These are phyloP conservation scores for Curvularia sp. DNA, from an alignment of 2,329 filamentous ascomycete genomes.

Conservation along the genomic window DNA sequence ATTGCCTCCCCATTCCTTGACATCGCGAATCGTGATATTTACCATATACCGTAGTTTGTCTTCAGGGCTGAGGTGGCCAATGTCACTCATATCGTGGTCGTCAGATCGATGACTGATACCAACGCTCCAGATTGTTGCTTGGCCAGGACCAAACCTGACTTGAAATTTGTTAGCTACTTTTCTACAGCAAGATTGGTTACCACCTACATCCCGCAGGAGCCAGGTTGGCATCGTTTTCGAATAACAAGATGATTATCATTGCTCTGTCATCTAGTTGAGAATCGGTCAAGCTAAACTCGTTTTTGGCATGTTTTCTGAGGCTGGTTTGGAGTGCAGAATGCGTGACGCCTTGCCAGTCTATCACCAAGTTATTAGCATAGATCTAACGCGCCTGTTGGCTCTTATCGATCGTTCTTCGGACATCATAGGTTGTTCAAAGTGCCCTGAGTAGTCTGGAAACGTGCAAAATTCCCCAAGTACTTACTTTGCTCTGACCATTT, in stretches of 20 bases:
- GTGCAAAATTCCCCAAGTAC: not conserved
- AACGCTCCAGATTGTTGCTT: not conserved
- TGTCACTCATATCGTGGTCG: not conserved
- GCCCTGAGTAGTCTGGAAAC: not conserved
- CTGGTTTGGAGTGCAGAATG: slow-evolving; percentile 3
- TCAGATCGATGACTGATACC: not conserved
- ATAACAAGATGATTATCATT: not conserved
- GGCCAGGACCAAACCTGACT: not conserved
- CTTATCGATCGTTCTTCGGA: not conserved
- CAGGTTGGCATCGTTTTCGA: not conserved
- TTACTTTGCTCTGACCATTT: not conserved
- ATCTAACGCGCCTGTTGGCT: not conserved
- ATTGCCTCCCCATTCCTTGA: not conserved
- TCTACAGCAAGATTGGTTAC: not conserved
- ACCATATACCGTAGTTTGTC: not conserved
- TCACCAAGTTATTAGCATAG: not conserved
- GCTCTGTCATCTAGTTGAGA: not conserved
- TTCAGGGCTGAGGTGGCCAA: not conserved
- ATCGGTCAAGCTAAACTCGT: not conserved
- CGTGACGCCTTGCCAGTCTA: slow-evolving; percentile 13
- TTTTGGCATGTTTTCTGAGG: slow-evolving; percentile 9
- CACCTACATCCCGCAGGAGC: not conserved
- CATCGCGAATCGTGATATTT: not conserved
- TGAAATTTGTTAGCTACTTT: not conserved
- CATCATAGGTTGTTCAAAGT: not conserved